These are phyloP conservation scores for Blastomyces emzantsi DNA, from an alignment of 2,329 filamentous ascomycete genomes.

Conservation along the genomic window DNA sequence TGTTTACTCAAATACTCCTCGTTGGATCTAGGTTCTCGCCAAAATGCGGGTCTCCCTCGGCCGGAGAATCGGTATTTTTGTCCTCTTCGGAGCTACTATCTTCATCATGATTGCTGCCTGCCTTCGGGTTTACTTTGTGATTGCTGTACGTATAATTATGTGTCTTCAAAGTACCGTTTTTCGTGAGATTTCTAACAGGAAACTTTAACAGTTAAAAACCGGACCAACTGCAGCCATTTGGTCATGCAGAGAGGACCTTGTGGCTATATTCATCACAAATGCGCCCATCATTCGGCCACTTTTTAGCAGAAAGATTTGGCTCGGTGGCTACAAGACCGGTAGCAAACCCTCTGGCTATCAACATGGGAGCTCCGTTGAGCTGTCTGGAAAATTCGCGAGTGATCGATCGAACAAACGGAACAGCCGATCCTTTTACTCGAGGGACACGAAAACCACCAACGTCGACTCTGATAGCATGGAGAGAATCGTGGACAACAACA, in stretches of 20 bases:
- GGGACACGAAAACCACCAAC: not conserved
- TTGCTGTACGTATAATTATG: slow-evolving; percentile 20
- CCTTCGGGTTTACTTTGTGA: slow-evolving; percentile 23
- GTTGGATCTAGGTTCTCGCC: slow-evolving; percentile 19
- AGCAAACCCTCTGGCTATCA: not conserved
- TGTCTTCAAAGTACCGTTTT: not conserved
- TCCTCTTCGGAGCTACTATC: slow-evolving; percentile 28
- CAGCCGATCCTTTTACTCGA: slow-evolving; percentile 2
- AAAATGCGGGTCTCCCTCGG: slow-evolving; percentile 23
- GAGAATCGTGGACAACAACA: not conserved
- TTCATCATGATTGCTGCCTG: slow-evolving; percentile 29
- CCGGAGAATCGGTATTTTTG: slow-evolving; percentile 25
- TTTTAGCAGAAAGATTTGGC: slow-evolving; percentile 5
- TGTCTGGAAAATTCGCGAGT: not conserved
- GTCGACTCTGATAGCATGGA: slow-evolving; percentile 6
- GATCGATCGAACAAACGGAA: not conserved
- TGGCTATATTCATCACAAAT: slow-evolving; percentile 32
- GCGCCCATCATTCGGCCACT: slow-evolving; percentile 29
- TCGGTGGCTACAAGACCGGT: slow-evolving; percentile 1
- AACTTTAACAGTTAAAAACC: slow-evolving; percentile 5
- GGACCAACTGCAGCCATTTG: slow-evolving; percentile 26
- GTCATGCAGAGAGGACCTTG: slow-evolving; percentile 34
- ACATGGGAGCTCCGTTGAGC: not conserved
- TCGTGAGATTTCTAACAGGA: not conserved
- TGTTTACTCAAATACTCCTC: not conserved